phyloP scores from a whole-genome alignment of 2,329 filamentous ascomycete species.

The Amesomyces nigricolor region DNA sequence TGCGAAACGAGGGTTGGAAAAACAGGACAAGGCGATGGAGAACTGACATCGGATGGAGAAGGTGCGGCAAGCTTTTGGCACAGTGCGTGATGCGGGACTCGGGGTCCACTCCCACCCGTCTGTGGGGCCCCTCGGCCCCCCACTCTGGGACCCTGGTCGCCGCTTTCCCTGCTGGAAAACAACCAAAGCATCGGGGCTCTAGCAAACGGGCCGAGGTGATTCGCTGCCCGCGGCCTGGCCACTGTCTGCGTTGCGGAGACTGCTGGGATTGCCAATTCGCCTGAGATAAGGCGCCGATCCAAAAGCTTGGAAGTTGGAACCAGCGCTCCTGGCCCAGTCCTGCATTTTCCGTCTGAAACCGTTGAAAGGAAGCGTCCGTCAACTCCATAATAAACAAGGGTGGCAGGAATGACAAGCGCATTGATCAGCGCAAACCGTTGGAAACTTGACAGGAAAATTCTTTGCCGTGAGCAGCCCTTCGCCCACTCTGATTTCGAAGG shows the following conservation, averaged over 20 bases:
- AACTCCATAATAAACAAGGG: no score
- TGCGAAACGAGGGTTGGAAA: not conserved
- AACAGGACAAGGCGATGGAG: slow-evolving; percentile 9
- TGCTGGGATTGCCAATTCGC: not conserved
- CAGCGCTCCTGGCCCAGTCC: not conserved
- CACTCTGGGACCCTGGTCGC: no score
- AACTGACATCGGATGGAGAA: not conserved
- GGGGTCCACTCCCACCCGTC: not conserved
- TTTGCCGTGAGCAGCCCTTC: no score
- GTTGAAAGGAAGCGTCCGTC: not conserved
- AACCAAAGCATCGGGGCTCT: slow-evolving; percentile 12
- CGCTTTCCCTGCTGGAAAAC: slow-evolving; percentile 1
- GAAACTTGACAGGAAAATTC: no score
- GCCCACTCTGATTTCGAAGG: no score
- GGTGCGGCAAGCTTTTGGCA: slow-evolving; percentile 2
- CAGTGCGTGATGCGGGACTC: slow-evolving; percentile 8
- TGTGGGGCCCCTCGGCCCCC: no score
- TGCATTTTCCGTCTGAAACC: slow-evolving; percentile 2
- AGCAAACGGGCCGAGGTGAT: slow-evolving; percentile 17
- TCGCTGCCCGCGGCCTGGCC: slow-evolving; percentile 2
- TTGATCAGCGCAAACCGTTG: no score
- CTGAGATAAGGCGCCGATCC: slow-evolving; percentile 5
- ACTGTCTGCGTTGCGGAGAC: slow-evolving; percentile 4
- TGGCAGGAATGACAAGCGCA: no score
- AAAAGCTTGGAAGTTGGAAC: not conserved